Conservation (phyloP, 129 eudicot species). For the Gnaphalium uliginosum region DNA sequence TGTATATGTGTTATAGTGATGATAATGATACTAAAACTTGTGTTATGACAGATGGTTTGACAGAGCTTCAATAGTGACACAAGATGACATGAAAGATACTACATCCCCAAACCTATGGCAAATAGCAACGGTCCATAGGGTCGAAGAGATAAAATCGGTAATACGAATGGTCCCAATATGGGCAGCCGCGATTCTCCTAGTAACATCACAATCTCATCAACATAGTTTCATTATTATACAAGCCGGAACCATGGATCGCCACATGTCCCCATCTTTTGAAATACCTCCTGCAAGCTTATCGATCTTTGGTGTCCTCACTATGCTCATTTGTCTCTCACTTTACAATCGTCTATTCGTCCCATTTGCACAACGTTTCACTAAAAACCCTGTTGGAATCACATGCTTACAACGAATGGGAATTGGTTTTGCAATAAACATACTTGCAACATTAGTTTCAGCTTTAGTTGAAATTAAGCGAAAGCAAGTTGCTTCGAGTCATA, state of each 20-base stretch:
- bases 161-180: constrained; percentile 77
- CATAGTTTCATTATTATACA: constrained; percentile 72
- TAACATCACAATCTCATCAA: constrained; percentile 65
- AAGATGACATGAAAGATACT: constrained; percentile 49
- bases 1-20: too few relatives aligned
- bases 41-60: constrained; percentile 75
- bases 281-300: constrained; percentile 85
- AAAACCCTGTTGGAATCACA: constrained; percentile 69
- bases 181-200: constrained; percentile 66
- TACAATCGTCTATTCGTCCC: constrained; percentile 85
- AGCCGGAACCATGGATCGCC: constrained; percentile 95
- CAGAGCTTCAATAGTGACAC: constrained; percentile 67
- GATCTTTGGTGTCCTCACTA: constrained; percentile 56
- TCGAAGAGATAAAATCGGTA: constrained; percentile 81
- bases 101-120: constrained; percentile 71
- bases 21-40: neutral
- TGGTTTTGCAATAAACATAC: constrained; percentile 63
- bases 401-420: constrained; percentile 88
- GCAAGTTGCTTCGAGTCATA: constrained; percentile 53
- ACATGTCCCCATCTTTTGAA: constrained; percentile 68
- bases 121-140: constrained; percentile 79
- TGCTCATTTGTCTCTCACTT: constrained; percentile 54
- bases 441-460: constrained; percentile 62
- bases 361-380: constrained; percentile 58
- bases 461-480: constrained; percentile 72